phyloP scores from a whole-genome alignment of 371 early-diverging fungal species.

The Paramicrosporidium saccamoebae region DNA sequence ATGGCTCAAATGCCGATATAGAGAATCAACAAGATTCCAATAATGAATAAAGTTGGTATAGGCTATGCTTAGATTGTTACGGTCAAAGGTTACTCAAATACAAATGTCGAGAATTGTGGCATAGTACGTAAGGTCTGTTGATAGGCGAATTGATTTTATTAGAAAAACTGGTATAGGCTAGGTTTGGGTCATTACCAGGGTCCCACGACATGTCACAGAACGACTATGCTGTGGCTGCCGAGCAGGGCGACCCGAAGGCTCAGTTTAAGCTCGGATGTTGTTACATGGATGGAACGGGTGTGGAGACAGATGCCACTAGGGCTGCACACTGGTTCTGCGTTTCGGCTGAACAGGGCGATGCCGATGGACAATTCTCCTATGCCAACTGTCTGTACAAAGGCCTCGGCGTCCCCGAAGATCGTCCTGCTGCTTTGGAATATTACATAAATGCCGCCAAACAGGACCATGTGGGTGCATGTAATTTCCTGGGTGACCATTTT shows the following conservation, averaged over 20 bases:
- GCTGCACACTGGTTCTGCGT: slow-evolving; percentile 42
- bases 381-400: slow-evolving; percentile 61
- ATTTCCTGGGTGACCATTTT: slow-evolving; percentile 62
- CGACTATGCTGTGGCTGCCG: no score
- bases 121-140: no score
- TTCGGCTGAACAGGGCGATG: slow-evolving; percentile 37
- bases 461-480: slow-evolving; percentile 36
- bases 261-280: slow-evolving; percentile 48
- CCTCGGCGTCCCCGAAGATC: slow-evolving; percentile 22
- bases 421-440: slow-evolving; percentile 23
- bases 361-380: slow-evolving; percentile 46
- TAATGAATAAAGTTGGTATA: no score
- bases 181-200: no score
- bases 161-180: no score
- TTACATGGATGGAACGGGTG: slow-evolving; percentile 49
- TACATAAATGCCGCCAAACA: slow-evolving; percentile 28
- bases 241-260: slow-evolving; percentile 28
- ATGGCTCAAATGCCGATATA: slow-evolving; percentile 3
- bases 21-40: neutral
- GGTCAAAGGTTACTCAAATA: no score
- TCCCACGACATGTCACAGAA: no score
- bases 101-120: no score
- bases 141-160: no score
- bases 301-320: slow-evolving; percentile 12
- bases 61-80: no score